Base-by-base conservation (phyloP, 768 basidiomycete species). In the Leucosporidium creatinivorum region DNA sequence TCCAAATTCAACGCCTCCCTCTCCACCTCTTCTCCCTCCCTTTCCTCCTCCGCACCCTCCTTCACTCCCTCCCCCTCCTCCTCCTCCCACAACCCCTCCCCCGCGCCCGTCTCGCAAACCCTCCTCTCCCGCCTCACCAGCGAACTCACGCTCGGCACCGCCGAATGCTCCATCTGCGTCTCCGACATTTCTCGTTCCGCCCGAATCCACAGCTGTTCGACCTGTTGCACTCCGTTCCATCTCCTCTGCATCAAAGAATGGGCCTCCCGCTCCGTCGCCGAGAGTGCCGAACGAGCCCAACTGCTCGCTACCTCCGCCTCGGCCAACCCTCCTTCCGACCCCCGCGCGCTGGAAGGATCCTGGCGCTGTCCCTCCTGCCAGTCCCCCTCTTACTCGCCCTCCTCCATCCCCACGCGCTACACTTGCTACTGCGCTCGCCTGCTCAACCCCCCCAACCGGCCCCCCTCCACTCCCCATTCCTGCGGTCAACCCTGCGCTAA, bases 301-400 rank as follows among this genome's bases (percentile, higher is more conserved):
- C 63, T 70, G 18, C 60, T 72, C 36, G 62, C 70, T 13, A 63
- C 48, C 44, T 59, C 1, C 36, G 62, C 36, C 74, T 75, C 52
- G 69, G 62, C 36, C 74, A 76, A 55, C 69, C 77, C 74, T 85
- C 87, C 58, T 86, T 87, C 75, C 58, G 36, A 54, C 9, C 62
- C 62, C 0, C 6, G 49, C 73, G 86, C 18, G 66, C 81, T 82
- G 63, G 80, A 79, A 19, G 91, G 88, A 0, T 86, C 90, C 75
- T 98, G 94, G 94, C 82, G 87, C 61, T 98, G 94, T 77, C 94
- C 94, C 0, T 91, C 90, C 0, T 98, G 94, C 80, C 92, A 93
- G 74, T 84, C 85, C 1, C 86, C 21, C 21, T 44, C 86, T 65
- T 65, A 68, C 59, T 1, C 61, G 1, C 60, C 72, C 13, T 30